Evolutionary conservation across 2,329 filamentous ascomycete species (phyloP).

Genomic region (Nigrospora osmanthi): DNA sequence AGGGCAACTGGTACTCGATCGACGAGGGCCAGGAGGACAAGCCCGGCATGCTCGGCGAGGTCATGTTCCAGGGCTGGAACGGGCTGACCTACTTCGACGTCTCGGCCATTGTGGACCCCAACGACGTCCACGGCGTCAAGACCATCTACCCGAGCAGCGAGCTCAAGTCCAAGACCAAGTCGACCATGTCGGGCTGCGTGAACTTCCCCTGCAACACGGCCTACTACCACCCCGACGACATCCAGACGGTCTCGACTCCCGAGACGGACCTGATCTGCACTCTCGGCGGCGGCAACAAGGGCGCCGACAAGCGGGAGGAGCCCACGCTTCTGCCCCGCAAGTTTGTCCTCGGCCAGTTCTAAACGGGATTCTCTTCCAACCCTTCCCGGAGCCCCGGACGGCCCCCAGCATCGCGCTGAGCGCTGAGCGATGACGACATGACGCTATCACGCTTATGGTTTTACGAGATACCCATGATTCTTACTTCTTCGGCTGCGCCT

Average conservation of each 20-base stretch:
- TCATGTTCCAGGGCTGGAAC: slow-evolving; percentile 38
- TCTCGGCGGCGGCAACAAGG: slow-evolving; percentile 24
- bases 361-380: slow-evolving; percentile 7
- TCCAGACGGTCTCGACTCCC: slow-evolving; percentile 45
- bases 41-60: slow-evolving; percentile 46
- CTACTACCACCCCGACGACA: slow-evolving; percentile 46
- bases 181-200: slow-evolving; percentile 41
- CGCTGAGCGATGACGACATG: slow-evolving; percentile 17
- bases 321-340: slow-evolving; percentile 18
- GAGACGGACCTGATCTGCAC: slow-evolving; percentile 43
- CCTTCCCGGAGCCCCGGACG: slow-evolving; percentile 2
- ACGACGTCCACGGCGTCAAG: slow-evolving; percentile 44
- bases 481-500: neutral
- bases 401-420: slow-evolving; percentile 14
- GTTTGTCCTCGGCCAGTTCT: slow-evolving; percentile 25
- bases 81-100: slow-evolving; percentile 49
- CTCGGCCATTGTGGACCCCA: slow-evolving; percentile 46
- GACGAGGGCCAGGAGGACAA: slow-evolving; percentile 31
- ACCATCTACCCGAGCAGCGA: slow-evolving; percentile 38
- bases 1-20: slow-evolving; percentile 44
- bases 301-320: slow-evolving; percentile 11
- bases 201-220: slow-evolving; percentile 43
- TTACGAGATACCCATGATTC: slow-evolving; percentile 14
- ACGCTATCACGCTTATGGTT: slow-evolving; percentile 12
- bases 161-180: slow-evolving; percentile 10